Evolutionary conservation across 441 rosid species (phyloP), one percentile per base, ranked within the genome.

Genomic region (Mallotus japonicus): DNA sequence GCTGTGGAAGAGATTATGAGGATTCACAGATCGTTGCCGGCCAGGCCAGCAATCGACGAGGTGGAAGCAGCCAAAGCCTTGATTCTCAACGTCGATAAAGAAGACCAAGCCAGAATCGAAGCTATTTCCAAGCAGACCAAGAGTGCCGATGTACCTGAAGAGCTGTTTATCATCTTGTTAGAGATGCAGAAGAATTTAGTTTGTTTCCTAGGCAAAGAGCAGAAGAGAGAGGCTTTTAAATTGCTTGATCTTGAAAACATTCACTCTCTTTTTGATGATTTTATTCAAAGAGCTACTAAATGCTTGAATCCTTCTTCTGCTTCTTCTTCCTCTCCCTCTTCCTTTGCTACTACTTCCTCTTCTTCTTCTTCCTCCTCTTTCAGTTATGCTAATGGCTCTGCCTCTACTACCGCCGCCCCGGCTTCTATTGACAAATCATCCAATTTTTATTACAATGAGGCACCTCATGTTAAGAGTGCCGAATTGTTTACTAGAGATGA

Each of bases 1-100:
- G 91, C 82, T 42, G 97, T 95, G 73, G 93, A 84, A 67, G 98
- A 89, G 83, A 88, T 95, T 77, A 92, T 89, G 99, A 85, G 84
- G 37, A 80, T 90, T 47, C 99, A 92, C 32, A 89, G 91, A 88
- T 91, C 93, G 53, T 82, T 95, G 70, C 96, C 97, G 0, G 28
- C 61, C 8, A 81, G 99, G 62, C 96, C 98, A 0, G 89, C 85
- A 4, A 78, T 91, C 13, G 99, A 95, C 6, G 95, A 92, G 57
- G 85, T 89, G 2, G 95, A 92, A 72, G 97, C 95, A 0, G 98
- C 97, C 14, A 83, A 65, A 70, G 75, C 83, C n/a, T 62, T 95
- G 80, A 82, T 92, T 42, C 84, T 60, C 7, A 90, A 86, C 71
- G 92, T 90, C 32, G 99, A 95, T 34, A 88, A 87, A 73, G 99